phyloP scores from a whole-genome alignment of 2,329 filamentous ascomycete genomes.

The Ophiostoma ulmi region DNA sequence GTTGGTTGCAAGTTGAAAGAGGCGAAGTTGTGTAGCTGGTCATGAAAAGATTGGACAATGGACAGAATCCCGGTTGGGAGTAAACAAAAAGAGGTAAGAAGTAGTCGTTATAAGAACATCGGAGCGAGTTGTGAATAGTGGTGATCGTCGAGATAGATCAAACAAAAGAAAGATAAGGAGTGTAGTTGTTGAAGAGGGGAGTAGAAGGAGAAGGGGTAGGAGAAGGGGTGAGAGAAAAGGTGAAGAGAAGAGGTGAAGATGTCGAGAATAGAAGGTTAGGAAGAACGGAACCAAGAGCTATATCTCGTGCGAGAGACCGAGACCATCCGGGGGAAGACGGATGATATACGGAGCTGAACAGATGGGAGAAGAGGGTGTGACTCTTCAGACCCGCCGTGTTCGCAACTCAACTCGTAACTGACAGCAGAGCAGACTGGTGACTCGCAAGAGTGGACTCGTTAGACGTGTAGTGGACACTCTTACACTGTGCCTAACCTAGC shows the following conservation, averaged over 20 bases:
- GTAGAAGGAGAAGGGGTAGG: neutral
- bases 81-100: constrained; percentile 31
- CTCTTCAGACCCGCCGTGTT: constrained; percentile 41
- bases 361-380: constrained; percentile 45
- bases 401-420: constrained; percentile 24
- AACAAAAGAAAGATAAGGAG: constrained; percentile 16
- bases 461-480: neutral
- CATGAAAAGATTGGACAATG: constrained; percentile 23
- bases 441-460: constrained; percentile 15
- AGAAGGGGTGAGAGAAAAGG: neutral
- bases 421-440: constrained; percentile 19
- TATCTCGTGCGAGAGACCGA: constrained; percentile 30
- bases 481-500: constrained; percentile 18
- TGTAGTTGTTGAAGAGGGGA: neutral
- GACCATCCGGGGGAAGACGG: constrained; percentile 38
- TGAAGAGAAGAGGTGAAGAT: neutral
- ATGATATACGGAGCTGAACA: constrained; percentile 37
- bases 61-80: constrained; percentile 29
- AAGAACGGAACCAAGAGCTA: constrained; percentile 15
- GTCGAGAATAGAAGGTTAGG: neutral
- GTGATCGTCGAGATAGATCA: neutral
- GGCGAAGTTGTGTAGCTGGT: constrained; percentile 25
- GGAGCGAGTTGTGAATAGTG: constrained; percentile 31
- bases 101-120: constrained; percentile 43
- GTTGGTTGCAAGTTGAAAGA: constrained; percentile 33